Conservation (phyloP, 2,329 filamentous ascomycete species). For the Delphinella strobiligena region DNA sequence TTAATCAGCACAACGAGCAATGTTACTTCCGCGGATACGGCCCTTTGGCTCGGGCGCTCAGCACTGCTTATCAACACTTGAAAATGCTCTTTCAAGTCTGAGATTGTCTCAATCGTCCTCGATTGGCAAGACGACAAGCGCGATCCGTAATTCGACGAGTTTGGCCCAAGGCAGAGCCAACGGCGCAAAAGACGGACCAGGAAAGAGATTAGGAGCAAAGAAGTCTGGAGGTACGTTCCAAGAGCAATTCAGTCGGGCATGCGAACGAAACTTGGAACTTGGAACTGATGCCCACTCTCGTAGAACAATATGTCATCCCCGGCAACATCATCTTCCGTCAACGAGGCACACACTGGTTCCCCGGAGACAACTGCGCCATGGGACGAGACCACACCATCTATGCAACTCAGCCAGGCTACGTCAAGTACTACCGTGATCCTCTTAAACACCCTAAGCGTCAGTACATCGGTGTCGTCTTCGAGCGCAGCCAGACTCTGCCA, state of each 20-base stretch:
- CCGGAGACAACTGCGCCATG: slow-evolving; percentile 90
- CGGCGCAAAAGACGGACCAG: slow-evolving; percentile 55
- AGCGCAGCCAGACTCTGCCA: slow-evolving; percentile 69
- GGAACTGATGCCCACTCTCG: neutral
- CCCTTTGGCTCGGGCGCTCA: slow-evolving; percentile 4
- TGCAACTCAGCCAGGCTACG: slow-evolving; percentile 73
- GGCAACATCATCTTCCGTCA: slow-evolving; percentile 98
- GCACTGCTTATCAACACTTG: slow-evolving; percentile 10
- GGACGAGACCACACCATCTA: slow-evolving; percentile 95
- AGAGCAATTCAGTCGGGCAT: neutral
- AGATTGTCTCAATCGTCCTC: slow-evolving; percentile 15
- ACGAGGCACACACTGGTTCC: slow-evolving; percentile 85
- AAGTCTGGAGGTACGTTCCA: slow-evolving; percentile 61
- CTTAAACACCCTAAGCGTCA: slow-evolving; percentile 70
- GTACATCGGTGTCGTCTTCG: slow-evolving; percentile 88
- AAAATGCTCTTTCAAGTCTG: slow-evolving; percentile 19
- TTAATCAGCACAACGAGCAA: too few relatives aligned
- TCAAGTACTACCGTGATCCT: slow-evolving; percentile 93
- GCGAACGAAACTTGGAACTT: neutral
- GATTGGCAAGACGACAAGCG: slow-evolving; percentile 9
- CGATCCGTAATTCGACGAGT: slow-evolving; percentile 49
- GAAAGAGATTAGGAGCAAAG: slow-evolving; percentile 90
- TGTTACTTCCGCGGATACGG: slow-evolving; percentile 10
- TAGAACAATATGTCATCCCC: slow-evolving; percentile 84
- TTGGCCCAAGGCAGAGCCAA: slow-evolving; percentile 57